Evolutionary conservation across 495 filamentous ascomycete species (phyloP), one percentile per base, ranked within the genome.

Genomic region (Copromyces sp.): DNA sequence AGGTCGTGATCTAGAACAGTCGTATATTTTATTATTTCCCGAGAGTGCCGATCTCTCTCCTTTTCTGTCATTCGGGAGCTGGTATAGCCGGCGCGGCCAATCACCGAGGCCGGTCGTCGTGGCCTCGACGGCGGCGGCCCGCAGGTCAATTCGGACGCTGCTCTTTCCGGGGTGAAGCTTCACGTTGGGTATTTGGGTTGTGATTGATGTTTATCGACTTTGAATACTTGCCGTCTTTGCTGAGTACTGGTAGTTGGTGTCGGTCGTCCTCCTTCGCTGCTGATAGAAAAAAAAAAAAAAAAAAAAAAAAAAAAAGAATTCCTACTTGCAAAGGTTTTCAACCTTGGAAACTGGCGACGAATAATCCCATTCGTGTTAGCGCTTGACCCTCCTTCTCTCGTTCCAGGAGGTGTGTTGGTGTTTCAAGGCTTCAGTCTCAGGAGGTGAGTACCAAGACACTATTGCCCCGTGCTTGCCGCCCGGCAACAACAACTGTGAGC

Each of bases 381-480:
- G 20, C 53, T 72, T 24, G 59, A 70, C 45, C 53, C 29, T 32
- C 53, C 53, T 61, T 40, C 11, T 29, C 53, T 61, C 29, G 74
- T 75, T 74, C 74, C 74, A 75, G 70, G 70, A 72, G 72, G 41
- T 74, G 72, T 72, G 69, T 75, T 73, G 70, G 68, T 53, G 74
- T 75, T 75, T 75, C 75, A 76, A 74, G 42, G 24, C 7, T 2
- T 35, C 6, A 12, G 53, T 61, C 53, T 61, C 29, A 61, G 29
- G 53, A 61, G 29, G 12, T 61, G 53, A 35, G n/a, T 61, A 61
- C 2, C 12, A 24, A 59, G 47, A 32, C 53, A 61, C 29, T 0
- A 61, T 61, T 35, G 24, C 53, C 53, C 24, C 24, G 53, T 61
- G 53, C 12, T 61, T 35, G 29, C 1, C 53, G 53, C 29, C 53